A percentile compares a stretch with the other conserved stretches of the same genome.
phyloP scores from a whole-genome alignment of 345 rosid species.

The Psidium friedrichsthalianum region DNA sequence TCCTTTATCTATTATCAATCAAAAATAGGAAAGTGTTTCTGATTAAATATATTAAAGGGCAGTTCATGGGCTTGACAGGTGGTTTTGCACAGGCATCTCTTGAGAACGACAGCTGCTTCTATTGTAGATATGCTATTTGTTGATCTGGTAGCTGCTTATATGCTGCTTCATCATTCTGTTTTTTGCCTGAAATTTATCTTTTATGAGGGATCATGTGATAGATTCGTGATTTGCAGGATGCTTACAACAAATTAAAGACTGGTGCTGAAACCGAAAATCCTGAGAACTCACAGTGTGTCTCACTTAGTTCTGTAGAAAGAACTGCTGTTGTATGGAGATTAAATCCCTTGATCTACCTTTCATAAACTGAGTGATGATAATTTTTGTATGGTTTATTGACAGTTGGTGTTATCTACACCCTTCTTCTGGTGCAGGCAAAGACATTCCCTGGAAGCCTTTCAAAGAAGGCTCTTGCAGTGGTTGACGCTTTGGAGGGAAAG shows the following conservation, averaged over 20 bases:
- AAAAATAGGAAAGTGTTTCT: not conserved
- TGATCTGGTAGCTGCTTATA: conserved; percentile 47
- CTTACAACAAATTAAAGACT: conserved; percentile 65
- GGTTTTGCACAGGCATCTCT: conserved; percentile 76
- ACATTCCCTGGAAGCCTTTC: conserved; percentile 58
- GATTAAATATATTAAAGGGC: conserved; percentile 7
- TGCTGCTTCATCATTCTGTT: not conserved
- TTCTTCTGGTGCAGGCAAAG: conserved; percentile 56
- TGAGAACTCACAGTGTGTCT: conserved; percentile 32
- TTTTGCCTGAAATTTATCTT: not conserved
- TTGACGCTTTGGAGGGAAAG: conserved; percentile 89
- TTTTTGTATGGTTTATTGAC: not conserved
- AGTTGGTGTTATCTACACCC: not conserved
- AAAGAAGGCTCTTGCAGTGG: conserved; percentile 58
- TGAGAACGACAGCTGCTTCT: conserved; percentile 71
- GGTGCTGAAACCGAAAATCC: conserved; percentile 64
- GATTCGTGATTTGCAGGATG: conserved; percentile 33
- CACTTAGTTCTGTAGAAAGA: conserved; percentile 54
- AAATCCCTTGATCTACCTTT: not conserved
- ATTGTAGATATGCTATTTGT: conserved; percentile 53
- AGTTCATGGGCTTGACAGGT: conserved; percentile 38
- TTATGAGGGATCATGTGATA: not conserved
- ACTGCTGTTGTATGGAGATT: conserved; percentile 44
- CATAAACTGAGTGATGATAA: not conserved
- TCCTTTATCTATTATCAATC: conserved; percentile 1